A percentile compares a stretch with the other conserved stretches of the same genome.
Conservation (phyloP, 2,329 filamentous ascomycete genomes). For the Colletotrichum godetiae region DNA sequence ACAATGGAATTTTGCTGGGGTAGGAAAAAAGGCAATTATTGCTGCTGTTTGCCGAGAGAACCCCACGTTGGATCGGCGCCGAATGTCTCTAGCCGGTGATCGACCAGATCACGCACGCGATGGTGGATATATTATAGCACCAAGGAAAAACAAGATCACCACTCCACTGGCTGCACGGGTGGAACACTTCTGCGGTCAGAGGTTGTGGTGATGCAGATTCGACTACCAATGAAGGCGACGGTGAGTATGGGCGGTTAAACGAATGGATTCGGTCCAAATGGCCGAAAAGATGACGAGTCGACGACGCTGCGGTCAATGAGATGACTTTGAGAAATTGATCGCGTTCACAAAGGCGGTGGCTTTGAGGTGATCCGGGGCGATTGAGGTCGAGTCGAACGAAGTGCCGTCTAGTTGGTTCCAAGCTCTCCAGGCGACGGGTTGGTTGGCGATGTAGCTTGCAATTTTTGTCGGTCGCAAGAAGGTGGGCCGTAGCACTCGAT, state of each 20-base stretch:
- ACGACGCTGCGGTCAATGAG: background rate
- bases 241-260: conserved; percentile 13
- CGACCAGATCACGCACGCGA: conserved; percentile 29
- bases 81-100: conserved; percentile 25
- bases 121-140: conserved; percentile 28
- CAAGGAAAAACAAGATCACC: conserved; percentile 30
- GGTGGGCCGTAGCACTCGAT: background rate
- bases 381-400: background rate
- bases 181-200: background rate
- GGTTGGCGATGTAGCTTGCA: background rate
- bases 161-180: conserved; percentile 10
- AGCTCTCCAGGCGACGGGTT: background rate
- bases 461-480: background rate
- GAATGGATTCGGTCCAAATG: conserved; percentile 19
- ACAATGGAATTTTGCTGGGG: background rate
- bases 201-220: background rate
- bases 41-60: conserved; percentile 3
- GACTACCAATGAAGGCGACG: conserved; percentile 6
- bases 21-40: background rate
- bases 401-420: background rate
- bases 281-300: background rate
- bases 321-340: background rate
- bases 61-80: conserved; percentile 35
- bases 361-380: background rate
- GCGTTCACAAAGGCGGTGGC: background rate